A percentile compares a stretch with the other conserved stretches of the same genome.
These are phyloP conservation scores for Themeda triandra DNA, from an alignment of 176 grass and related monocot species.

Conservation along the genomic window DNA sequence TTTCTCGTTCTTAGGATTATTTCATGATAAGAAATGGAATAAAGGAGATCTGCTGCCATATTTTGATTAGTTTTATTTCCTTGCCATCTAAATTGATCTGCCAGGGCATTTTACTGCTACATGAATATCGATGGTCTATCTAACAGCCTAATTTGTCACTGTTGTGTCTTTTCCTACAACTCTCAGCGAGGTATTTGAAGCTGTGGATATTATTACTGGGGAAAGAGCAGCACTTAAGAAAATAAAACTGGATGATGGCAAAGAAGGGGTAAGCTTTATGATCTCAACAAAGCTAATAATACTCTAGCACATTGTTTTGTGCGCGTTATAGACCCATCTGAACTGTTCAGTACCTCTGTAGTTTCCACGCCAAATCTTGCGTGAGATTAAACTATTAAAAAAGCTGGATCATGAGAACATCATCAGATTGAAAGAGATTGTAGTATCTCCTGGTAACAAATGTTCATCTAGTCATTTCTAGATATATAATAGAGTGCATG, in stretches of 20 bases:
- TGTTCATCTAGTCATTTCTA: conserved; percentile 29
- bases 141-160: not conserved
- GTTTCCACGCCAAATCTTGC: conserved; percentile 76
- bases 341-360: conserved; percentile 41
- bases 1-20: not conserved
- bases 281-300: conserved; percentile 15
- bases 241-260: conserved; percentile 77
- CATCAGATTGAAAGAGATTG: conserved; percentile 78
- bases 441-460: conserved; percentile 73
- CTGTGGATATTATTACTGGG: conserved; percentile 63
- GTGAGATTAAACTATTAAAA: conserved; percentile 81
- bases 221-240: conserved; percentile 85
- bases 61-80: not conserved
- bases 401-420: conserved; percentile 85
- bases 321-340: not conserved
- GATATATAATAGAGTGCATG: not conserved
- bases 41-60: not conserved
- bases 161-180: conserved; percentile 20
- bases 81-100: not conserved
- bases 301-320: conserved; percentile 15
- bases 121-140: not conserved
- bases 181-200: conserved; percentile 66
- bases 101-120: not conserved
- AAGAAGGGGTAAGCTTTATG: conserved; percentile 67
- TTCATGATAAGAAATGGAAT: not conserved